phyloP scores from a whole-genome alignment of 257 asterid species.

The Verbena officinalis region DNA sequence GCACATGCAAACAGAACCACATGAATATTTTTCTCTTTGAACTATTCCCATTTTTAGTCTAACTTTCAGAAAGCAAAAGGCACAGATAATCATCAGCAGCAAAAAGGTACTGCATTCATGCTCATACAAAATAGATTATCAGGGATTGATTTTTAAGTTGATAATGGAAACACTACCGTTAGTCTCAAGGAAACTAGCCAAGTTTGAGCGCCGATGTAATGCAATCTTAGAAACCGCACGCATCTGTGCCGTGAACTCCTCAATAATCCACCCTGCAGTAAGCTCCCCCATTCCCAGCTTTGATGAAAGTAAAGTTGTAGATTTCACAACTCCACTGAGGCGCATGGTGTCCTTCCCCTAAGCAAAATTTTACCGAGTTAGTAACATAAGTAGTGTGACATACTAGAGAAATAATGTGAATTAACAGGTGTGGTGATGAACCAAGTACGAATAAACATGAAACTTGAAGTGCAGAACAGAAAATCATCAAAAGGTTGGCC shows the following conservation, averaged over 20 bases:
- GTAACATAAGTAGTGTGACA: constrained; percentile 7
- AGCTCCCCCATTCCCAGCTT: constrained; percentile 85
- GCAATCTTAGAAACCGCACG: constrained; percentile 97
- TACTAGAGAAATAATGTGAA: constrained; percentile 8
- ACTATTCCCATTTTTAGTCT: background rate
- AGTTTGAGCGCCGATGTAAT: constrained; percentile 83
- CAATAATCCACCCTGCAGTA: constrained; percentile 84
- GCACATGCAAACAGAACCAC: background rate
- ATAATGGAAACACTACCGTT: constrained; percentile 53
- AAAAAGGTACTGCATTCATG: constrained; percentile 3
- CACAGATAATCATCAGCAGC: background rate
- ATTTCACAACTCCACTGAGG: constrained; percentile 91
- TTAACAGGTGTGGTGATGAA: constrained; percentile 13
- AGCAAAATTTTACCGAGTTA: constrained; percentile 29
- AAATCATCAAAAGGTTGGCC: constrained; percentile 10
- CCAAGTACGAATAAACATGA: constrained; percentile 20
- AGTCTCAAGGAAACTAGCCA: constrained; percentile 83
- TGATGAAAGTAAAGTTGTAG: constrained; percentile 68
- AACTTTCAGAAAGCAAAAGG: constrained; percentile 15
- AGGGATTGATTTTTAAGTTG: background rate
- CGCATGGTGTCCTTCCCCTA: constrained; percentile 94
- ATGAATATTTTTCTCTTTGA: background rate
- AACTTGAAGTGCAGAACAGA: constrained; percentile 16
- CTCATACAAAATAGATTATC: constrained; percentile 13
- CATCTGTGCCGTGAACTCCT: constrained; percentile 95